Conservation (phyloP, 495 filamentous ascomycete species). For the Tirmania nivea region DNA sequence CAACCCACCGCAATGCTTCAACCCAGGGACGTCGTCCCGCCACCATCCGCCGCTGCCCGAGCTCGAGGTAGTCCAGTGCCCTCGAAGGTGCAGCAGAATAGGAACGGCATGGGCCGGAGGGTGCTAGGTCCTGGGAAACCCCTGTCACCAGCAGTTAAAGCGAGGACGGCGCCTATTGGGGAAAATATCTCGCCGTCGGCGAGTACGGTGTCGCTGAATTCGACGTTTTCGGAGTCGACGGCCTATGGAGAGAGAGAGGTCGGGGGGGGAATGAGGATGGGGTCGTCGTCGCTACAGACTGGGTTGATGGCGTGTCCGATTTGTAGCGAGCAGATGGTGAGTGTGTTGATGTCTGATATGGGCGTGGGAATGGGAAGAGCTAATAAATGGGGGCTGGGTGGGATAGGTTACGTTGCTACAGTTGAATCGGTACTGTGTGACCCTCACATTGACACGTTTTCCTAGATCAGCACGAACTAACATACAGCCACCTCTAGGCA, state of each 20-base stretch:
- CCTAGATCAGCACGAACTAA: slow-evolving; percentile 5
- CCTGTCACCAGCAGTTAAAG: neutral
- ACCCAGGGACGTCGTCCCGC: no score
- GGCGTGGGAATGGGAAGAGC: neutral
- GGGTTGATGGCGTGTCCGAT: slow-evolving; percentile 71
- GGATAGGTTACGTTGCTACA: slow-evolving; percentile 71
- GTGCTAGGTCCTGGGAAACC: neutral
- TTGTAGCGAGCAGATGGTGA: slow-evolving; percentile 84
- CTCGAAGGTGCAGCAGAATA: no score
- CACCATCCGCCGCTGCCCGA: no score
- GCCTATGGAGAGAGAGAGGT: slow-evolving; percentile 24
- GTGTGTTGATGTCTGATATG: slow-evolving; percentile 8
- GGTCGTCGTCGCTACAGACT: slow-evolving; percentile 7
- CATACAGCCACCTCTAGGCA: slow-evolving; percentile 32
- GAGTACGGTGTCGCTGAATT: slow-evolving; percentile 38
- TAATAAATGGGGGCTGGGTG: neutral
- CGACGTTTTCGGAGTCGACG: slow-evolving; percentile 36
- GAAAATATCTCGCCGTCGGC: slow-evolving; percentile 33
- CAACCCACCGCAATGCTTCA: no score
- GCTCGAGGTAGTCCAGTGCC: no score
- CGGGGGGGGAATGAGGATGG: slow-evolving; percentile 23
- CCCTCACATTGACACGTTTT: neutral
- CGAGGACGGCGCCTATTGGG: neutral
- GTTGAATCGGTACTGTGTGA: slow-evolving; percentile 47
- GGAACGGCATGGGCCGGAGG: neutral